Percentiles rank a stretch among this genome's conserved stretches.
Evolutionary conservation across 371 early-diverging fungal genomes (phyloP).

Genomic region (Nematocida sp.): DNA sequence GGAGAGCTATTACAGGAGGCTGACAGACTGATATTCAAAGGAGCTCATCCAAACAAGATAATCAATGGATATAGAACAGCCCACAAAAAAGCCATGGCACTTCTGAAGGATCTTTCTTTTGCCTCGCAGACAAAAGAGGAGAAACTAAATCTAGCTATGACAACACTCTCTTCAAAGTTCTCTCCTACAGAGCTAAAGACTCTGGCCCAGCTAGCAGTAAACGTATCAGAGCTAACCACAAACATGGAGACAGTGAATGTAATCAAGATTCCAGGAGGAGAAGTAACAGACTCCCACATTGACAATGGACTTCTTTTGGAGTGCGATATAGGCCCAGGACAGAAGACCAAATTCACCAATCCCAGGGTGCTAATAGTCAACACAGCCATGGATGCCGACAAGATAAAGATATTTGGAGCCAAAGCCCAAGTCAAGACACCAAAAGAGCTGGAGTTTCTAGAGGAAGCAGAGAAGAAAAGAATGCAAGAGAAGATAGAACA

Average conservation of each 20-base stretch:
- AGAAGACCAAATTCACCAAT: constrained; percentile 66
- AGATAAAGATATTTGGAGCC: constrained; percentile 97
- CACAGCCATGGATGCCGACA: constrained; percentile 90
- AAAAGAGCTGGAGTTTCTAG: constrained; percentile 88
- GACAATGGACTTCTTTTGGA: constrained; percentile 94
- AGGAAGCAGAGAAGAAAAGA: constrained; percentile 93
- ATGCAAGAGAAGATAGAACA: constrained; percentile 95
- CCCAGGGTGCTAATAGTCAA: constrained; percentile 46
- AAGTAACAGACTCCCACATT: constrained; percentile 85
- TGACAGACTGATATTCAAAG: constrained; percentile 76
- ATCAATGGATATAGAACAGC: constrained; percentile 91
- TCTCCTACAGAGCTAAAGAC: constrained; percentile 86
- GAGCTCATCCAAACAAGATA: constrained; percentile 83
- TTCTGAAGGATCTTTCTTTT: constrained; percentile 74
- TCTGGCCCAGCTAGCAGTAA: constrained; percentile 88
- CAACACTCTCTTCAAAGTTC: constrained; percentile 93
- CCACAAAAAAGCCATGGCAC: constrained; percentile 73
- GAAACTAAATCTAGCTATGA: constrained; percentile 69
- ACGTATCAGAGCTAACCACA: constrained; percentile 72
- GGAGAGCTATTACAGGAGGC: constrained; percentile 90
- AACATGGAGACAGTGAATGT: constrained; percentile 74
- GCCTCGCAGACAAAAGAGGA: constrained; percentile 68
- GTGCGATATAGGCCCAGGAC: constrained; percentile 91
- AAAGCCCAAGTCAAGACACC: constrained; percentile 89
- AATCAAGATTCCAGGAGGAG: constrained; percentile 92